These are phyloP conservation scores for Schwanniomyces pseudopolymorphus DNA, from an alignment of 805 yeast genomes.

Conservation along the genomic window DNA sequence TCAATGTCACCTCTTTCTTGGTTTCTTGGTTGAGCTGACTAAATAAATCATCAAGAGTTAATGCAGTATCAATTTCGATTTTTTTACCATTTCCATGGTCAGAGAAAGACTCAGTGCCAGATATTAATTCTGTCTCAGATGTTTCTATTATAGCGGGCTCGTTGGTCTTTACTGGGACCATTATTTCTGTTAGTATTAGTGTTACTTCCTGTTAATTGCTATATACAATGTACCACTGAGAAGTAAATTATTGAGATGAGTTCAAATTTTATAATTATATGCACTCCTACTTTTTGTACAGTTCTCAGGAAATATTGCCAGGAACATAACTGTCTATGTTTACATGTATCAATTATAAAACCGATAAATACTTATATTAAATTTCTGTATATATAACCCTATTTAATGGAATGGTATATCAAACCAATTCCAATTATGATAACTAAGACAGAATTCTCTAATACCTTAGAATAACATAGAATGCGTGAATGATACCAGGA, in stretches of 20 bases:
- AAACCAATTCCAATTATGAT: not conserved
- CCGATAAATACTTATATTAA: too few relatives aligned
- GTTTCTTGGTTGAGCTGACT: slow-evolving; percentile 27
- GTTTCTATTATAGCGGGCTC: slow-evolving; percentile 19
- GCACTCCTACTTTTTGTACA: not conserved
- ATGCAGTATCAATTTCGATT: slow-evolving; percentile 8
- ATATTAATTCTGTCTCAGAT: slow-evolving; percentile 21
- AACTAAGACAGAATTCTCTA: slow-evolving; percentile 5
- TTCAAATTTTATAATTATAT: not conserved
- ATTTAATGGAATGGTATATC: too few relatives aligned
- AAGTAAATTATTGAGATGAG: not conserved
- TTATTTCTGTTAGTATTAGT: not conserved
- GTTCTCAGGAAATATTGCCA: too few relatives aligned
- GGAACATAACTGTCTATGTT: too few relatives aligned
- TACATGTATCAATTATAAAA: too few relatives aligned
- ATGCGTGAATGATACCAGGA: slow-evolving; percentile 72
- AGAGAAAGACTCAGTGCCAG: slow-evolving; percentile 25
- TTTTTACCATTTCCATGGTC: slow-evolving; percentile 11
- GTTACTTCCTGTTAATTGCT: too few relatives aligned
- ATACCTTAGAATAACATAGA: slow-evolving; percentile 49
- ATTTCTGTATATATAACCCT: too few relatives aligned
- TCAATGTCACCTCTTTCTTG: slow-evolving; percentile 4
- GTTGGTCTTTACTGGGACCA: slow-evolving; percentile 13
- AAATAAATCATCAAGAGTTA: slow-evolving; percentile 33
- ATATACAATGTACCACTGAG: not conserved